Conservation (phyloP, 768 basidiomycete species). For the Xerocomellus amylosporus region DNA sequence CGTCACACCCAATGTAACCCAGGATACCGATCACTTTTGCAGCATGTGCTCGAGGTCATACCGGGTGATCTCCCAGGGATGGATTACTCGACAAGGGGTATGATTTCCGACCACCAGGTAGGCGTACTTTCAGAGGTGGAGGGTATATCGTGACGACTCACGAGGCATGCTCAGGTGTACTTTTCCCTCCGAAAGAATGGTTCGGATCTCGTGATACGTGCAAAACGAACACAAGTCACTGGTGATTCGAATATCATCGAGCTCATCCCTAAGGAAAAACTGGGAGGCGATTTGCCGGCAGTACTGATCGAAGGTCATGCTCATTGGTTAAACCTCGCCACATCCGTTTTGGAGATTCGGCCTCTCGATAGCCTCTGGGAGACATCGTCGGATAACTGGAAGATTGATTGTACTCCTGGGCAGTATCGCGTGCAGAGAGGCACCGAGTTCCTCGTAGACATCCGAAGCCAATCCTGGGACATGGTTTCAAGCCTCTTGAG, state of each 20-base stretch:
- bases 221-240: background rate
- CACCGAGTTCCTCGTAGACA: slow-evolving; percentile 20
- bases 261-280: slow-evolving; percentile 23
- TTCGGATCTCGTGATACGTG: slow-evolving; percentile 18
- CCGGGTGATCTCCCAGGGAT: slow-evolving; percentile 27
- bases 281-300: slow-evolving; percentile 26
- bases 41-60: slow-evolving; percentile 22
- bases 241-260: slow-evolving; percentile 9
- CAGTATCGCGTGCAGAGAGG: slow-evolving; percentile 11
- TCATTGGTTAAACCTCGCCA: slow-evolving; percentile 34
- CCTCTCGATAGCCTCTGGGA: slow-evolving; percentile 27
- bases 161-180: slow-evolving; percentile 11
- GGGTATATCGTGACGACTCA: background rate
- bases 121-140: background rate
- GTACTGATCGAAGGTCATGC: slow-evolving; percentile 20
- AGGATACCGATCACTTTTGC: background rate
- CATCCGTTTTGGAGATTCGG: slow-evolving; percentile 26
- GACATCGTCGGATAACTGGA: slow-evolving; percentile 28
- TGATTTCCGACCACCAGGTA: slow-evolving; percentile 19
- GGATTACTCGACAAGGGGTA: slow-evolving; percentile 24
- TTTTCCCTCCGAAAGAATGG: slow-evolving; percentile 15
- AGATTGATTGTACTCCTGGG: slow-evolving; percentile 10
- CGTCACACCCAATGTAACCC: background rate
- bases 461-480: slow-evolving; percentile 25
- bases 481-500: slow-evolving; percentile 27